These are phyloP conservation scores for Colletotrichum lupini DNA, from an alignment of 2,329 filamentous ascomycete genomes.

Conservation along the genomic window DNA sequence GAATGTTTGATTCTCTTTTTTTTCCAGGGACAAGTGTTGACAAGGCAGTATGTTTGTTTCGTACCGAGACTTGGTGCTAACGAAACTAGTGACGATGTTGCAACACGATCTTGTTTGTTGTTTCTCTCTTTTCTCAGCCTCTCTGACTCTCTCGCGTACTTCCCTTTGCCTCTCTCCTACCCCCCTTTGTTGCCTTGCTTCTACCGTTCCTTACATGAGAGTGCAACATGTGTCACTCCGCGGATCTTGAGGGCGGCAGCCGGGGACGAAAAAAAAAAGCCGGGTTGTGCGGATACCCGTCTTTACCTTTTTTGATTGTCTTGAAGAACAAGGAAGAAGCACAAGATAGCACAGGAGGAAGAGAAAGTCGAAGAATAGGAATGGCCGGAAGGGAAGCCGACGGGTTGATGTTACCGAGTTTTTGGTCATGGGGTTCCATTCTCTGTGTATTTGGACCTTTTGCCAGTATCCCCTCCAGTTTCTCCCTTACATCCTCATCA, in stretches of 20 bases:
- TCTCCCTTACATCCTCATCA: not conserved
- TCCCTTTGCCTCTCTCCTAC: no score
- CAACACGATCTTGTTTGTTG: not conserved
- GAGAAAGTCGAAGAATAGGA: no score
- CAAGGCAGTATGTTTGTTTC: constrained; percentile 4
- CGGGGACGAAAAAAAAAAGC: no score
- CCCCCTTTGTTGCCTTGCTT: not conserved
- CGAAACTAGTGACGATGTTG: not conserved
- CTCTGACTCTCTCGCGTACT: no score
- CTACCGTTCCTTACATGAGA: not conserved
- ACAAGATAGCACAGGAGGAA: not conserved
- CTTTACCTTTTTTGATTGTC: not conserved
- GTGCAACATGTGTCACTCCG: constrained; percentile 4
- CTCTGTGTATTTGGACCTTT: not conserved
- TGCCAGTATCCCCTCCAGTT: no score
- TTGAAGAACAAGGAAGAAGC: not conserved
- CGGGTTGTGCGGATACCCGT: constrained; percentile 5
- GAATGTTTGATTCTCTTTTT: no score
- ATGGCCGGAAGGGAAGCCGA: no score
- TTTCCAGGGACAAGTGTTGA: not conserved
- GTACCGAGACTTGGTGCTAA: not conserved
- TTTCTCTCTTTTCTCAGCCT: not conserved
- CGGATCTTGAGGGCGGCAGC: constrained; percentile 2
- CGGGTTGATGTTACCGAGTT: constrained; percentile 5
- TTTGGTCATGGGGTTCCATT: not conserved